Conservation (phyloP, 140 eudicot genomes). For the Cichorium intybus region DNA sequence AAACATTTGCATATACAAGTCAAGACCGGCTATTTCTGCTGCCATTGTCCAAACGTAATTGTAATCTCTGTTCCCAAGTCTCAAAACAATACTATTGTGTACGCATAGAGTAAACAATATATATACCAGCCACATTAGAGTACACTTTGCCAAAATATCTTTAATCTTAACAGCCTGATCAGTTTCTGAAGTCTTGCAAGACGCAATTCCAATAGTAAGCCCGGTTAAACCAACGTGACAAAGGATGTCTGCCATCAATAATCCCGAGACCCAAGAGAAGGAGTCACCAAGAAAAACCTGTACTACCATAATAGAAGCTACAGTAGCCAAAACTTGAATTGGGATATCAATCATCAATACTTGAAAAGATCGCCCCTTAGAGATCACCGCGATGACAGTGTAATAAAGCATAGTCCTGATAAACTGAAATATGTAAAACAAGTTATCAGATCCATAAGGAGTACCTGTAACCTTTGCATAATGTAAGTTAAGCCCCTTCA, state of each 20-base stretch:
- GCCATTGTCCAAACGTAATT: conserved; percentile 47
- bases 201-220: conserved; percentile 34
- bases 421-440: conserved; percentile 49
- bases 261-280: conserved; percentile 39
- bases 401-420: conserved; percentile 42
- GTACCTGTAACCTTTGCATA: conserved; percentile 51
- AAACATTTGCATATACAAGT: conserved; percentile 46
- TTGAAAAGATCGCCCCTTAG: conserved; percentile 69
- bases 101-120: conserved; percentile 41
- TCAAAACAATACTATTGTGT: conserved; percentile 29
- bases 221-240: conserved; percentile 44
- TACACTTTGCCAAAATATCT: conserved; percentile 40
- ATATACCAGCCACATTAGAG: conserved; percentile 41
- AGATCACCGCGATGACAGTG: conserved; percentile 48
- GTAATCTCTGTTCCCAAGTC: conserved; percentile 30
- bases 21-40: conserved; percentile 40
- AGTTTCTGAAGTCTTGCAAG: conserved; percentile 35
- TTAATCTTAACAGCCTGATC: conserved; percentile 49
- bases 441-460: conserved; percentile 53
- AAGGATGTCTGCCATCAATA: conserved; percentile 44
- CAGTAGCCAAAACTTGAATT: conserved; percentile 49
- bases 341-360: conserved; percentile 38
- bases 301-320: conserved; percentile 40
- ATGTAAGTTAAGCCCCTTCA: conserved; percentile 52
- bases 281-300: conserved; percentile 39